Evolutionary conservation across 2,329 filamentous ascomycete species (phyloP).

Genomic region (Fusarium longipes): DNA sequence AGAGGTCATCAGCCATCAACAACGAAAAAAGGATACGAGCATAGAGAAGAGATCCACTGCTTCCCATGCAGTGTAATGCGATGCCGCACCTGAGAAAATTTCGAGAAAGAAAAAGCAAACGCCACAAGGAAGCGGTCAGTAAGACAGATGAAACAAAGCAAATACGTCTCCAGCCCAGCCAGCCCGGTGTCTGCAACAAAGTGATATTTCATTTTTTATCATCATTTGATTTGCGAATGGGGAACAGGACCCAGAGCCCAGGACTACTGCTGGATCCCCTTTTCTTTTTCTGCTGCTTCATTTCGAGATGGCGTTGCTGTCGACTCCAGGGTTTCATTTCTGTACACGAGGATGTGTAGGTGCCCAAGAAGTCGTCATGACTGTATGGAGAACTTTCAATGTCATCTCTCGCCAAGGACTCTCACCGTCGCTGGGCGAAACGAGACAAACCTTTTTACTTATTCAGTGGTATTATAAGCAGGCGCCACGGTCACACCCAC

Average conservation of each 20-base stretch:
- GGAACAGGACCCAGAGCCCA: neutral
- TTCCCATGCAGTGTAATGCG: neutral
- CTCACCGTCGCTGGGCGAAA: slow-evolving; percentile 21
- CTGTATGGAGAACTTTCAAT: neutral
- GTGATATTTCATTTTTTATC: slow-evolving; percentile 19
- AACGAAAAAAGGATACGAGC: neutral
- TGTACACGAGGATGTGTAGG: slow-evolving; percentile 14
- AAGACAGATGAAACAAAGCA: slow-evolving; percentile 27
- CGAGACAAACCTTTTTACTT: slow-evolving; percentile 6
- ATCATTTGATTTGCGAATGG: neutral
- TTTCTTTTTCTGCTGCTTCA: slow-evolving; percentile 12
- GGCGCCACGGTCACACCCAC: slow-evolving; percentile 21
- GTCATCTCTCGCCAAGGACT: slow-evolving; percentile 6
- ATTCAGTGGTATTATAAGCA: slow-evolving; percentile 14
- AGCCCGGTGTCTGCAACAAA: slow-evolving; percentile 21
- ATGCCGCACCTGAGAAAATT: slow-evolving; percentile 29
- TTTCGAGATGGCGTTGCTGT: slow-evolving; percentile 23
- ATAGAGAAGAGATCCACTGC: slow-evolving; percentile 11
- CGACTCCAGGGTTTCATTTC: slow-evolving; percentile 14
- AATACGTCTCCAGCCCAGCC: slow-evolving; percentile 7
- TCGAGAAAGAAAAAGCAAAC: slow-evolving; percentile 45
- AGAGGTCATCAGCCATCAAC: neutral
- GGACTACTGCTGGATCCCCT: neutral
- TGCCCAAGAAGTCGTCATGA: neutral
- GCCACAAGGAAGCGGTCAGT: slow-evolving; percentile 29